A percentile compares a stretch with the other conserved stretches of the same genome.
Conservation (phyloP, 2,329 filamentous ascomycete genomes). For the Aureobasidium sp. region DNA sequence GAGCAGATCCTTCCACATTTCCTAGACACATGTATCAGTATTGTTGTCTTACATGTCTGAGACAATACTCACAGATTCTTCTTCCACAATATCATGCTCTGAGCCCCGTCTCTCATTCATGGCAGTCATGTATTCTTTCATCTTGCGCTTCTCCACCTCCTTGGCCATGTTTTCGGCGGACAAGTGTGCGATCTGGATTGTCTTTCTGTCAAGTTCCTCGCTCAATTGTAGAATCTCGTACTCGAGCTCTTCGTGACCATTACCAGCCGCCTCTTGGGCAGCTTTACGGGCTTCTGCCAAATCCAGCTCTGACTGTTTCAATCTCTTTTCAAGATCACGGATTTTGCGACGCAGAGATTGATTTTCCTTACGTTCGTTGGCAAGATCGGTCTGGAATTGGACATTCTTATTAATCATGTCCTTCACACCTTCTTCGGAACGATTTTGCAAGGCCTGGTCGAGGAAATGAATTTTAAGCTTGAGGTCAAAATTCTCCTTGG, state of each 20-base stretch:
- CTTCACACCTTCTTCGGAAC: slow-evolving; percentile 92
- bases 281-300: slow-evolving; percentile 36
- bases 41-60: not conserved
- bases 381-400: slow-evolving; percentile 81
- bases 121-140: slow-evolving; percentile 70
- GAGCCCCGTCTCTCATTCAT: slow-evolving; percentile 45
- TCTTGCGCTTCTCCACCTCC: slow-evolving; percentile 76
- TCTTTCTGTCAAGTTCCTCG: slow-evolving; percentile 77
- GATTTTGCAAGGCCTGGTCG: slow-evolving; percentile 82
- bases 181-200: slow-evolving; percentile 74
- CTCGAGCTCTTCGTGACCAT: slow-evolving; percentile 56
- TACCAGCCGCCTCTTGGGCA: slow-evolving; percentile 31
- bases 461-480: slow-evolving; percentile 98
- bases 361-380: slow-evolving; percentile 84
- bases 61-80: slow-evolving; percentile 23
- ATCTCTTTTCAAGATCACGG: slow-evolving; percentile 76
- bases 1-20: slow-evolving; percentile 91
- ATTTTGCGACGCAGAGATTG: slow-evolving; percentile 72
- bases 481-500: slow-evolving; percentile 96
- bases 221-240: slow-evolving; percentile 79
- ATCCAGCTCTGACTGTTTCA: slow-evolving; percentile 51
- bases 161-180: slow-evolving; percentile 67
- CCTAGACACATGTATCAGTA: slow-evolving; percentile 36
- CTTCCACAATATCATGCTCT: slow-evolving; percentile 28
- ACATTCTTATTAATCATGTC: slow-evolving; percentile 98